Evolutionary conservation across 2,329 filamentous ascomycete genomes (phyloP).

Genomic region (Neofusicoccum cordaticola): DNA sequence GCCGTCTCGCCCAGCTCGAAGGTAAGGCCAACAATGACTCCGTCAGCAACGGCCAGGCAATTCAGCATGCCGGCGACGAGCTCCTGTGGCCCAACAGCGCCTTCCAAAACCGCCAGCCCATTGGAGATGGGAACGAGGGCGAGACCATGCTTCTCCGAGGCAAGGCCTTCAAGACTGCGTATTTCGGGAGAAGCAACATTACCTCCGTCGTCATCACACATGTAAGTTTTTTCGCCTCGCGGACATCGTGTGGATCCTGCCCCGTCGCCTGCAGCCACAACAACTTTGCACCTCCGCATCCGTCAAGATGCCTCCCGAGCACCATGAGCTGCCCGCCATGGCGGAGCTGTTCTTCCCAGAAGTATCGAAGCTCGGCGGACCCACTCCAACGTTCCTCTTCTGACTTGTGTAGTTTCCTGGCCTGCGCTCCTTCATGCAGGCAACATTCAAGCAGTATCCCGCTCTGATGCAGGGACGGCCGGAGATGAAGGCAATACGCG

Average conservation of each 20-base stretch:
- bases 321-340: neutral
- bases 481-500: slow-evolving; percentile 32
- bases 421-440: slow-evolving; percentile 24
- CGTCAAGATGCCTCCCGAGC: neutral
- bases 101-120: slow-evolving; percentile 13
- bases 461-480: slow-evolving; percentile 30
- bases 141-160: slow-evolving; percentile 44
- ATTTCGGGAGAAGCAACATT: slow-evolving; percentile 43
- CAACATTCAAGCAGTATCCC: slow-evolving; percentile 25
- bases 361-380: neutral
- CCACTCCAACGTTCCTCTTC: neutral
- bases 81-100: slow-evolving; percentile 17
- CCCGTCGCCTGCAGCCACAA: neutral
- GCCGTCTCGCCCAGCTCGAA: slow-evolving; percentile 32
- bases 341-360: neutral
- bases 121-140: slow-evolving; percentile 9
- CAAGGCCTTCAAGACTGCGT: slow-evolving; percentile 46
- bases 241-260: neutral
- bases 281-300: neutral
- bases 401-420: slow-evolving; percentile 32
- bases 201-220: slow-evolving; percentile 32
- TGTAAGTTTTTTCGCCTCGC: slow-evolving; percentile 23
- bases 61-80: slow-evolving; percentile 16
- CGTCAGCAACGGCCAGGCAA: slow-evolving; percentile 21
- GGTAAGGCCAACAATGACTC: slow-evolving; percentile 23